Evolutionary conservation across 495 filamentous ascomycete species (phyloP).

Genomic region (Daldinia bambusicola): DNA sequence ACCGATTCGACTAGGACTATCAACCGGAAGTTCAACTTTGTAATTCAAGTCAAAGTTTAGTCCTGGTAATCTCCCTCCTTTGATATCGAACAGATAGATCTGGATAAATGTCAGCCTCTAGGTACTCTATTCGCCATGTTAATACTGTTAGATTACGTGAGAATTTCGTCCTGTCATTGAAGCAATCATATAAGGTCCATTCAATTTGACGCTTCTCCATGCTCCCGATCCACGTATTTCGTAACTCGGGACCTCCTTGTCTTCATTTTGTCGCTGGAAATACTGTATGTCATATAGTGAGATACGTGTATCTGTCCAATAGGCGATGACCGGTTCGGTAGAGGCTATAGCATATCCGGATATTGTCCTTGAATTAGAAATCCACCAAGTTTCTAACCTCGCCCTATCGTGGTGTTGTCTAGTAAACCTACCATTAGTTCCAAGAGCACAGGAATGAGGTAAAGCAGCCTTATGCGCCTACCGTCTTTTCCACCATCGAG

Average conservation of each 20-base stretch:
- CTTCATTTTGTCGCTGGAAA: slow-evolving; percentile 12
- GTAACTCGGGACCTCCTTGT: slow-evolving; percentile 14
- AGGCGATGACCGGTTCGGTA: slow-evolving; percentile 43
- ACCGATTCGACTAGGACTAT: slow-evolving; percentile 1
- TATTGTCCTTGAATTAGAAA: slow-evolving; percentile 29
- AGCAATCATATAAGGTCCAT: slow-evolving; percentile 35
- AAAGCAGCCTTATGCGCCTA: background rate
- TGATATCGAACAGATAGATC: slow-evolving; percentile 39
- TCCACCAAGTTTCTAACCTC: background rate
- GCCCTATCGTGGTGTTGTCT: background rate
- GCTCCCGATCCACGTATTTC: slow-evolving; percentile 1
- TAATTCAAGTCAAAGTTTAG: slow-evolving; percentile 25
- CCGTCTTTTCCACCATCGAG: background rate
- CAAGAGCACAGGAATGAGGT: background rate
- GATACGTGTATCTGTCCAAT: slow-evolving; percentile 49
- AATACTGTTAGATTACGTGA: slow-evolving; percentile 12
- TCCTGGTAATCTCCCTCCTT: slow-evolving; percentile 14
- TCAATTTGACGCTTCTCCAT: slow-evolving; percentile 40
- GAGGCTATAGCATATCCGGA: slow-evolving; percentile 49
- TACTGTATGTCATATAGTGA: slow-evolving; percentile 47
- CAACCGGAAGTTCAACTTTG: slow-evolving; percentile 16
- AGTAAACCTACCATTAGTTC: background rate
- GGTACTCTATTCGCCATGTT: background rate
- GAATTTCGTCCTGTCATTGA: slow-evolving; percentile 35
- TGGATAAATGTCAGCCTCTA: slow-evolving; percentile 15